phyloP scores from a whole-genome alignment of 371 early-diverging fungal genomes.

The Massospora cicadina region DNA sequence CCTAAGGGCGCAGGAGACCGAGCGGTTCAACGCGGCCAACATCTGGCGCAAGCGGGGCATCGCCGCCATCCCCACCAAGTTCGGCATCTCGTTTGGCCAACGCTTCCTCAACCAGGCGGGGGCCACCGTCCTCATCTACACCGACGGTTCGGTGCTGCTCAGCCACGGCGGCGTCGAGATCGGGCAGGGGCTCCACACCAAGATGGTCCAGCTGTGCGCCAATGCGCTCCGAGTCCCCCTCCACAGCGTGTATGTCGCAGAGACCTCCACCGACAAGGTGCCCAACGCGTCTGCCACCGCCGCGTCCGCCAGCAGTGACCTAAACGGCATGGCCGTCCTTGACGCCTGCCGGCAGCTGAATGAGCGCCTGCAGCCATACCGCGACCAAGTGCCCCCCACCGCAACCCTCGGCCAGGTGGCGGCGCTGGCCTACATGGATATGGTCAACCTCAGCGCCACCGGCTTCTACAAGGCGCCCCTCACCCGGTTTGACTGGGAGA shows the following conservation, averaged over 20 bases:
- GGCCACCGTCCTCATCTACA: too few species aligned
- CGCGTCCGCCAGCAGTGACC: conserved; percentile 51
- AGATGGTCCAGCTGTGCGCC: conserved; percentile 54
- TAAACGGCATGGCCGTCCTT: too few species aligned
- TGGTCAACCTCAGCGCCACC: conserved; percentile 46
- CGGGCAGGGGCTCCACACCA: too few species aligned
- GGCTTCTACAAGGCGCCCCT: conserved; percentile 60
- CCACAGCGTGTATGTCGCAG: conserved; percentile 38
- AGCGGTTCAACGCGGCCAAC: conserved; percentile 36
- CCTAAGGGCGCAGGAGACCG: conserved; percentile 25
- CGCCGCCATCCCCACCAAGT: conserved; percentile 48
- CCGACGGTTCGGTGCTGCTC: conserved; percentile 54
- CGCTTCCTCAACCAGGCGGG: conserved; percentile 57
- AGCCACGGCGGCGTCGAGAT: conserved; percentile 56
- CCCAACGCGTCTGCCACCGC: conserved; percentile 55
- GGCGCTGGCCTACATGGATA: conserved; percentile 42
- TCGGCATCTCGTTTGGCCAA: conserved; percentile 46
- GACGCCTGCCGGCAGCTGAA: too few species aligned
- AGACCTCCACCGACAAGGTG: conserved; percentile 50
- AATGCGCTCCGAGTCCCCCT: conserved; percentile 42
- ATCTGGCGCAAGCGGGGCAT: conserved; percentile 54
- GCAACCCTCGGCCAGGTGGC: conserved; percentile 29
- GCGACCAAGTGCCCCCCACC: conserved; percentile 28
- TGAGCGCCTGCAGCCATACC: conserved; percentile 42
- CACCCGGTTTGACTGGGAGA: conserved; percentile 43